Conservation (phyloP, 306 rosid species). For the Cyamopsis tetragonoloba region DNA sequence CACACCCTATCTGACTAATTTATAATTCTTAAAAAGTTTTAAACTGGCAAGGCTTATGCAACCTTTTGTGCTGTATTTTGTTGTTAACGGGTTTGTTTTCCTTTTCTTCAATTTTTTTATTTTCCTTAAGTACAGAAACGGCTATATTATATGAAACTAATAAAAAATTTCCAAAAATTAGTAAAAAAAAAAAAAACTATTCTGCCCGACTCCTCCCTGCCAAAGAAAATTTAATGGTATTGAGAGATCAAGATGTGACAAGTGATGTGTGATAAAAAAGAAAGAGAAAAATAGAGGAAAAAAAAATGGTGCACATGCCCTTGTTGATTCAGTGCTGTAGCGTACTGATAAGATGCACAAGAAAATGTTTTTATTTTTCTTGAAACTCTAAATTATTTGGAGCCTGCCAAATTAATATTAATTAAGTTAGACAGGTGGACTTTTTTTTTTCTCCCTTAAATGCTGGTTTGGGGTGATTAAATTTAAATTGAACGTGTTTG, state of each 20-base stretch:
- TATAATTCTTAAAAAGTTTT: slow-evolving; percentile 20
- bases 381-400: neutral
- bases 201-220: no score
- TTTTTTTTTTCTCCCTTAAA: no score
- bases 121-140: neutral
- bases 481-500: no score
- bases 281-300: no score
- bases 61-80: slow-evolving; percentile 35
- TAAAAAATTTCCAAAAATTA: no score
- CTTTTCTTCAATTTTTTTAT: neutral
- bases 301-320: no score
- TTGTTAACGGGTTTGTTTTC: slow-evolving; percentile 4
- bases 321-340: neutral
- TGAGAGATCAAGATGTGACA: no score
- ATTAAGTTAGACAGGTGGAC: no score
- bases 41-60: slow-evolving; percentile 34
- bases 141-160: neutral
- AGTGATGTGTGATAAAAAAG: no score
- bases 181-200: no score
- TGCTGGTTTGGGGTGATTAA: no score
- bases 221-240: no score
- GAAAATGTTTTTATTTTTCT: neutral
- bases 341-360: neutral
- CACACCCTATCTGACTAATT: slow-evolving; percentile 32
- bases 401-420: neutral